Evolutionary conservation across 2,329 filamentous ascomycete species (phyloP), one percentile per base, ranked within the genome.

Genomic region (Penicillium sp.): DNA sequence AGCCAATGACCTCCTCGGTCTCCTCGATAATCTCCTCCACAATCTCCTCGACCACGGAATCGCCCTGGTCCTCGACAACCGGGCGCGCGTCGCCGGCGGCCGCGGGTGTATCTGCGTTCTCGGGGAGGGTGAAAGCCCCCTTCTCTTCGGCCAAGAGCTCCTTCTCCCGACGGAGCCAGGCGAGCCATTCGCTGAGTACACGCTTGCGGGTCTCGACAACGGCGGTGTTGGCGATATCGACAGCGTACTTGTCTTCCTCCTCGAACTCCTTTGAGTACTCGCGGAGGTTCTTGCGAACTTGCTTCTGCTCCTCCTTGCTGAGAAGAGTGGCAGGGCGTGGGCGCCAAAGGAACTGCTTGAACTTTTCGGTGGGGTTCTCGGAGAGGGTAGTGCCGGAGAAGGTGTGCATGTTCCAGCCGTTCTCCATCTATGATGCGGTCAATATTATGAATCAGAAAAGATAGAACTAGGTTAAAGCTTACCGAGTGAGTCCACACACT

Each of bases 331-430:
- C 70, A 19, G 93, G 93, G 38, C 93, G 86, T 19, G 93, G 93
- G 39, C 93, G 86, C 93, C 93, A 98, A 56, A 87, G 72, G 74
- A 90, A 88, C 72, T 98, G 93, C 81, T 96, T 96, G 81, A 98
- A 97, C 72, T 94, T 94, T 59, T 98, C 93, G 52, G 95, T 79
- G 45, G 83, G 84, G 71, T 96, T 88, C 73, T 98, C 94, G 52
- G 89, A 84, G 48, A 98, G 82, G 48, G 85, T 80, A 62, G 87
- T 84, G 57, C 93, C 94, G 69, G 84, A 87, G 81, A 98, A 98
- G 69, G 95, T 90, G 79, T 96, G 97, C 54, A 98, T 76, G 71
- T 97, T 91, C 77, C 95, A 98, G 57, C 93, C 93, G 69, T 97
- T 98, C 77, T 98, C 93, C 88, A 97, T 95, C 88, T 95, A 65